Evolutionary conservation across 306 rosid genomes (phyloP).

Genomic region (Myrica gale): DNA sequence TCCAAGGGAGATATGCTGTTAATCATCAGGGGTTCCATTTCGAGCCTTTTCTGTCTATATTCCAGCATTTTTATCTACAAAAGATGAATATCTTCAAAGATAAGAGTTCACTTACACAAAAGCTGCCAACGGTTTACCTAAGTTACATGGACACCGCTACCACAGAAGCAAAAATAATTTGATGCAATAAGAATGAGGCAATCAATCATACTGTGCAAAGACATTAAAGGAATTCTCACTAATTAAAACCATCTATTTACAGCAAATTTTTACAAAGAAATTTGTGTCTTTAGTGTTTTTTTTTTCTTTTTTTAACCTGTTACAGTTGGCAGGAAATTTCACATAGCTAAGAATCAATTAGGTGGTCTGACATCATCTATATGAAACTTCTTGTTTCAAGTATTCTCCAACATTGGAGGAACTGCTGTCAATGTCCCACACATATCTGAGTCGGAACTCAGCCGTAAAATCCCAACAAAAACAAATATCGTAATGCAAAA

Average conservation of each 20-base stretch:
- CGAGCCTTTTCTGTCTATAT: conserved; percentile 68
- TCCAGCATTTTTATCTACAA: conserved; percentile 69
- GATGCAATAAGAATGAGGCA: background rate
- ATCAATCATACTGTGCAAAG: background rate
- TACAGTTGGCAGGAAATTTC: no score
- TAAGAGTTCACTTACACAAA: conserved; percentile 17
- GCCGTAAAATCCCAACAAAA: background rate
- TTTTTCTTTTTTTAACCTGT: no score
- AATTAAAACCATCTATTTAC: background rate
- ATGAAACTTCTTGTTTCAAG: background rate
- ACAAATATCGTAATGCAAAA: background rate
- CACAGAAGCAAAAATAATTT: background rate
- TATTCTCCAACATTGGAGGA: background rate
- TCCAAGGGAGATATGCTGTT: conserved; percentile 39
- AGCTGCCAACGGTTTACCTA: background rate
- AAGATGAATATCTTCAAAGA: conserved; percentile 17
- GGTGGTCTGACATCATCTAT: background rate
- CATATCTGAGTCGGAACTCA: background rate
- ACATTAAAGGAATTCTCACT: background rate
- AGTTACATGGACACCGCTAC: background rate
- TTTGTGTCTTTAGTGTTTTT: background rate
- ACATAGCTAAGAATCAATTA: background rate
- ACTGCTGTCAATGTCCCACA: background rate
- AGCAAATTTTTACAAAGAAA: no score
- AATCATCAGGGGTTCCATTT: conserved; percentile 65